phyloP scores from a whole-genome alignment of 129 eudicot species.

The Pulicaria dysenterica region DNA sequence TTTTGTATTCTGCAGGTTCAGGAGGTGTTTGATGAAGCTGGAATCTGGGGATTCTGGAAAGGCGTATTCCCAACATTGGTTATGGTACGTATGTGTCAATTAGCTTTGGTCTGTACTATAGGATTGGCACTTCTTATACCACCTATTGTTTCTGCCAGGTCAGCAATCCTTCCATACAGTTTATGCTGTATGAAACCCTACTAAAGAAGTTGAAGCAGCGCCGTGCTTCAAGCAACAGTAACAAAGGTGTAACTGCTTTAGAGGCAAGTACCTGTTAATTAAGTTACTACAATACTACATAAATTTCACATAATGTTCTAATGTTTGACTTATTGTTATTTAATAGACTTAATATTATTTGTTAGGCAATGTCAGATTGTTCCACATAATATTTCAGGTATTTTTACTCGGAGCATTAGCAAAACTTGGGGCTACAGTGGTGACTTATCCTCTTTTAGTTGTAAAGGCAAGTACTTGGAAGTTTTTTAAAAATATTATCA shows the following conservation, averaged over 20 bases:
- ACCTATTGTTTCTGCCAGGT: slow-evolving; percentile 53
- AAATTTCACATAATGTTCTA: slow-evolving; percentile 21
- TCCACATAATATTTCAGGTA: slow-evolving; percentile 45
- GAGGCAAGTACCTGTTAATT: slow-evolving; percentile 56
- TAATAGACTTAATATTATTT: neutral
- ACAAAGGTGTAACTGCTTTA: slow-evolving; percentile 79
- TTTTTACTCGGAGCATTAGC: slow-evolving; percentile 95
- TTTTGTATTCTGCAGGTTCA: slow-evolving; percentile 57
- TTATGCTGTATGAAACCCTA: slow-evolving; percentile 94
- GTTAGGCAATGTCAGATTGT: slow-evolving; percentile 18
- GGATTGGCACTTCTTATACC: slow-evolving; percentile 36
- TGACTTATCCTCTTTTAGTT: slow-evolving; percentile 94
- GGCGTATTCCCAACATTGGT: slow-evolving; percentile 93
- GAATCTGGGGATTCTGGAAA: slow-evolving; percentile 94
- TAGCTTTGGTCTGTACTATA: slow-evolving; percentile 28
- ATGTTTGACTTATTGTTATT: neutral
- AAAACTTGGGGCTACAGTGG: slow-evolving; percentile 97
- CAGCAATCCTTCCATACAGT: slow-evolving; percentile 97
- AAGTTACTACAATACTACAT: neutral
- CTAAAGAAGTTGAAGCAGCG: slow-evolving; percentile 82
- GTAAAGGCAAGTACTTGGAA: slow-evolving; percentile 61
- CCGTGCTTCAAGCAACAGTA: slow-evolving; percentile 62
- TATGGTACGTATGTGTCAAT: slow-evolving; percentile 79
- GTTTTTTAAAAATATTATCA: neutral
- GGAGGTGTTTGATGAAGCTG: slow-evolving; percentile 91